Conservation (phyloP, 768 basidiomycete genomes). For the Strobilomyces echinocephalus region DNA sequence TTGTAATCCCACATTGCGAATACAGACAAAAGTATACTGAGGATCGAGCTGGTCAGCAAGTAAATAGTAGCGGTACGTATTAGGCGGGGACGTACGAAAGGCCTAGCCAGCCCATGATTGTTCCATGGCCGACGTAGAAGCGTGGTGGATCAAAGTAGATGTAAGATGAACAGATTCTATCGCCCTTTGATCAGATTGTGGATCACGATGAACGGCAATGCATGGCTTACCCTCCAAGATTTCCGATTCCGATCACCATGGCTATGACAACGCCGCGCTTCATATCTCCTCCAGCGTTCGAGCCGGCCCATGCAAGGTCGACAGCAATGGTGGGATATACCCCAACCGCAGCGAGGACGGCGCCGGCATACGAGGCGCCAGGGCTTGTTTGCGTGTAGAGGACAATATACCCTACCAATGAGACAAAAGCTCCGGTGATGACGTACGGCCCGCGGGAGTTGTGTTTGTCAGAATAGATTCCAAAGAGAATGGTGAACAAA, state of each 20-base stretch:
- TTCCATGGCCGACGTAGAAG: conserved; percentile 36
- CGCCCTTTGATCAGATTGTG: background rate
- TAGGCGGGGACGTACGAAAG: conserved; percentile 17
- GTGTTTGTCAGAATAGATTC: conserved; percentile 40
- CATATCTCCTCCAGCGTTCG: conserved; percentile 52
- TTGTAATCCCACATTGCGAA: conserved; percentile 48
- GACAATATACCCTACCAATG: conserved; percentile 49
- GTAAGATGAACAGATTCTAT: conserved; percentile 40
- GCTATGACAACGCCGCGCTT: conserved; percentile 50
- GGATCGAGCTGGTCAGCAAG: conserved; percentile 25
- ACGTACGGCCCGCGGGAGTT: conserved; percentile 47
- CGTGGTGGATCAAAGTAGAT: conserved; percentile 37
- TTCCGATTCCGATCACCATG: conserved; percentile 51
- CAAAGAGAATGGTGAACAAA: conserved; percentile 38
- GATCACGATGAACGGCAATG: conserved; percentile 12
- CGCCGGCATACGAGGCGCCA: conserved; percentile 38
- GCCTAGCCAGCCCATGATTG: conserved; percentile 34
- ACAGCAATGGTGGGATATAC: conserved; percentile 49
- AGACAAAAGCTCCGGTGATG: conserved; percentile 37
- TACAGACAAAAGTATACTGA: conserved; percentile 38
- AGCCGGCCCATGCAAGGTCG: conserved; percentile 49
- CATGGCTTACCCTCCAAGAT: conserved; percentile 45
- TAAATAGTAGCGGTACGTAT: conserved; percentile 8
- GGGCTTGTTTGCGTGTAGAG: conserved; percentile 33
- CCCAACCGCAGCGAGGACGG: conserved; percentile 48